Conservation (phyloP, 176 grass and related monocot genomes). For the Ananas comosus region DNA sequence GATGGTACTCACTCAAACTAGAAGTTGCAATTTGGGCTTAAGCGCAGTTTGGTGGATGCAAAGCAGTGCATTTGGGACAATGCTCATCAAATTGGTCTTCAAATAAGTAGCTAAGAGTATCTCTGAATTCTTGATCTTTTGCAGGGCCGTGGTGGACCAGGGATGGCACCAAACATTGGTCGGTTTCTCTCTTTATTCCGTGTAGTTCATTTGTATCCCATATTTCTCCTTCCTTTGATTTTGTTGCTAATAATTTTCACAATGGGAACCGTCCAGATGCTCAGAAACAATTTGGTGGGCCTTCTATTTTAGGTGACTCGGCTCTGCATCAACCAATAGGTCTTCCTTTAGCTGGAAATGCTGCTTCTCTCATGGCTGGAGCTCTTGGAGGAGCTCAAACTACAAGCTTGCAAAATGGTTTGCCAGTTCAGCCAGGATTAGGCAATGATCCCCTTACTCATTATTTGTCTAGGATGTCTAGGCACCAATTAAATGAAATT, state of each 20-base stretch:
- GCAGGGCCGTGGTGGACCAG: constrained; percentile 96
- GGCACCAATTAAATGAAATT: constrained; percentile 67
- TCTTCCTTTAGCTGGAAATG: constrained; percentile 57
- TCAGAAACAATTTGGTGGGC: constrained; percentile 45
- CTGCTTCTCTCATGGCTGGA: constrained; percentile 62
- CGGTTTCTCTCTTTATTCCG: constrained; percentile 9
- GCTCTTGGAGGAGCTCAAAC: constrained; percentile 69
- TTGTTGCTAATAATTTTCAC: constrained; percentile 19
- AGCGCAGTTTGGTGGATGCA: background rate
- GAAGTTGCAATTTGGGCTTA: background rate
- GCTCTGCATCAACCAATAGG: constrained; percentile 66
- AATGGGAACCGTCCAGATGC: constrained; percentile 31
- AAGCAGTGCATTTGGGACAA: background rate
- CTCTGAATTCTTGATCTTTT: constrained; percentile 23
- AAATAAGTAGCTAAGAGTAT: background rate
- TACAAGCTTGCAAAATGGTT: constrained; percentile 51
- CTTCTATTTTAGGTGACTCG: constrained; percentile 36
- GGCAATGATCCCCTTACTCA: constrained; percentile 90
- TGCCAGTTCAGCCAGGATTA: constrained; percentile 53
- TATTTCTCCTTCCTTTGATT: constrained; percentile 6
- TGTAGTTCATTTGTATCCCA: constrained; percentile 7
- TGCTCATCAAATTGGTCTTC: background rate
- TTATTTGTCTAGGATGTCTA: constrained; percentile 82
- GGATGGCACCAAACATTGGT: constrained; percentile 65
- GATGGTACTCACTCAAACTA: background rate